Evolutionary conservation across 2,329 filamentous ascomycete species (phyloP).

Genomic region (Onygenales sp.): DNA sequence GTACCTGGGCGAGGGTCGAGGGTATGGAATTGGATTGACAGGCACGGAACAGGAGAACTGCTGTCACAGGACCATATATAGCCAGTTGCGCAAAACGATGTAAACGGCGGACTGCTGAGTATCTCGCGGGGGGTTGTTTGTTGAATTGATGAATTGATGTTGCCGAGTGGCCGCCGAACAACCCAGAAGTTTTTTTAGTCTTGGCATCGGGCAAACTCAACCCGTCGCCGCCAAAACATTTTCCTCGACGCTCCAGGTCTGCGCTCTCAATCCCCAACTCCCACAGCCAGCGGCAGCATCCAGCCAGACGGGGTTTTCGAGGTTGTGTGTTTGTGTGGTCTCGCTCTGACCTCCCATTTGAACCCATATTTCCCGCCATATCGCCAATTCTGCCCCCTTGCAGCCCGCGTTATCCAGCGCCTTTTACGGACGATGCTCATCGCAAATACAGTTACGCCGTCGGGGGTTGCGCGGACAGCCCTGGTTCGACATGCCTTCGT

Average conservation of each 20-base stretch:
- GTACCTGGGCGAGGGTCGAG: too few relatives aligned
- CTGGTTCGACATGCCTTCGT: conserved; percentile 26
- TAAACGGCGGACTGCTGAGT: too few relatives aligned
- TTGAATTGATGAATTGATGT: not conserved
- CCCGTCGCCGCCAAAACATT: conserved; percentile 6
- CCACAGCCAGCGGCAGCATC: conserved; percentile 16
- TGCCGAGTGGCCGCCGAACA: not conserved
- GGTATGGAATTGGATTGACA: too few relatives aligned
- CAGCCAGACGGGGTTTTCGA: not conserved
- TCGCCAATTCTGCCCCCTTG: conserved; percentile 1
- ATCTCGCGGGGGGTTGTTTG: too few relatives aligned
- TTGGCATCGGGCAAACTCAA: conserved; percentile 24
- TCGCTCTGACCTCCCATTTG: not conserved
- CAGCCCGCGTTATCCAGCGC: not conserved
- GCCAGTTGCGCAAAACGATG: too few relatives aligned
- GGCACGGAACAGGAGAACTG: too few relatives aligned
- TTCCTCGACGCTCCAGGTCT: not conserved
- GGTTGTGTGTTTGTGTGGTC: not conserved
- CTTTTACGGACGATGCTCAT: conserved; percentile 29
- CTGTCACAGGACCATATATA: too few relatives aligned
- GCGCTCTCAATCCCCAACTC: conserved; percentile 6
- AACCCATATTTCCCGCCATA: conserved; percentile 3
- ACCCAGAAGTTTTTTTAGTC: conserved; percentile 19
- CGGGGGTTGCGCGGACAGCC: conserved; percentile 28
- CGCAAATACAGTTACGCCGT: conserved; percentile 23